Evolutionary conservation across 2,329 filamentous ascomycete species (phyloP).

Genomic region (Alternaria longipes): DNA sequence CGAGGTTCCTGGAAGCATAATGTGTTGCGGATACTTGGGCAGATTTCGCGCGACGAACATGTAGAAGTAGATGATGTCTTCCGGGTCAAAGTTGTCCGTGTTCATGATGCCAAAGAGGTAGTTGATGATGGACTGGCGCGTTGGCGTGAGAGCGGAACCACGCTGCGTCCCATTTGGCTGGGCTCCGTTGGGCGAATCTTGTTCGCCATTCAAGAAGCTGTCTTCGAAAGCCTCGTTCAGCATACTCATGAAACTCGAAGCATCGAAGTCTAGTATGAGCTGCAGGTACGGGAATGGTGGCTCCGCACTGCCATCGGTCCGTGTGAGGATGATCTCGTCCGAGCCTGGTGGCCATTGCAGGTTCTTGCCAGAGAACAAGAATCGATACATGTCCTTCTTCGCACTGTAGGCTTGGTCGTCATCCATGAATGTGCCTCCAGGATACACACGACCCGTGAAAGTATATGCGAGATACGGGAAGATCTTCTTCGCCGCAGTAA

Average conservation of each 20-base stretch:
- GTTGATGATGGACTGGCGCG: slow-evolving; percentile 90
- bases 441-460: slow-evolving; percentile 90
- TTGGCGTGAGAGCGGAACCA: slow-evolving; percentile 61
- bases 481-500: slow-evolving; percentile 83
- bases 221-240: slow-evolving; percentile 98
- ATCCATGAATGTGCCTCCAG: slow-evolving; percentile 78
- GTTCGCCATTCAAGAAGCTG: slow-evolving; percentile 84
- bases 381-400: slow-evolving; percentile 90
- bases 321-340: slow-evolving; percentile 68
- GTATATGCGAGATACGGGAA: slow-evolving; percentile 95
- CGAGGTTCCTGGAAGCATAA: slow-evolving; percentile 86
- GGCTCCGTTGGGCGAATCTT: slow-evolving; percentile 67
- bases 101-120: slow-evolving; percentile 93
- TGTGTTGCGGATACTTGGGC: slow-evolving; percentile 95
- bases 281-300: slow-evolving; percentile 86
- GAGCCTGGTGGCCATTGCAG: slow-evolving; percentile 77
- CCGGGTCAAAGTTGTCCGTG: slow-evolving; percentile 73
- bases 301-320: slow-evolving; percentile 64
- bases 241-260: slow-evolving; percentile 91
- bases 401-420: slow-evolving; percentile 77
- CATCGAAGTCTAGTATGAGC: slow-evolving; percentile 85
- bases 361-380: slow-evolving; percentile 86
- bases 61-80: slow-evolving; percentile 92
- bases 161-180: slow-evolving; percentile 60
- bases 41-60: slow-evolving; percentile 98